Evolutionary conservation across 805 yeast species (phyloP).

Genomic region (Teunomyces kruisii): DNA sequence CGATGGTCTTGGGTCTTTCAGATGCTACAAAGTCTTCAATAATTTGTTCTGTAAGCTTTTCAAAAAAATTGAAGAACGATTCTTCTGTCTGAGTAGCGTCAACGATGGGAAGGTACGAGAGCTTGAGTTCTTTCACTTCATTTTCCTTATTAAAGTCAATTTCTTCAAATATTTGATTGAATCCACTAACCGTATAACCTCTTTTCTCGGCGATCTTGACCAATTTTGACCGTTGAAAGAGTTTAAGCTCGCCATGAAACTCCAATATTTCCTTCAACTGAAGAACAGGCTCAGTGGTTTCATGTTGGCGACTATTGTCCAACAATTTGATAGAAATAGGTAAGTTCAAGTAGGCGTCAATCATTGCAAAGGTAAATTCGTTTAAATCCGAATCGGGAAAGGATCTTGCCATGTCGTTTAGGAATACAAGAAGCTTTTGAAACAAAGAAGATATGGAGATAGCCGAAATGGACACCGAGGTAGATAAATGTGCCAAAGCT

Average conservation of each 20-base stretch:
- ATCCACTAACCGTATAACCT: constrained; percentile 20
- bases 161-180: constrained; percentile 21
- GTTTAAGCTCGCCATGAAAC: constrained; percentile 48
- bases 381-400: constrained; percentile 16
- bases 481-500: constrained; percentile 33
- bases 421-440: constrained; percentile 36
- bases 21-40: constrained; percentile 53
- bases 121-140: not conserved
- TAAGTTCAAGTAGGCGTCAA: constrained; percentile 40
- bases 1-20: constrained; percentile 62
- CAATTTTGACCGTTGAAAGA: constrained; percentile 48
- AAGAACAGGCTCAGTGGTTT: constrained; percentile 8
- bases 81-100: constrained; percentile 14
- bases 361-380: constrained; percentile 41
- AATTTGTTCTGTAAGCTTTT: constrained; percentile 55
- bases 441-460: constrained; percentile 39
- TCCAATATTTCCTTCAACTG: constrained; percentile 30
- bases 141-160: not conserved
- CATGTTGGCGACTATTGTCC: constrained; percentile 18
- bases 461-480: constrained; percentile 42
- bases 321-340: constrained; percentile 23
- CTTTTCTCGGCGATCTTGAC: constrained; percentile 21
- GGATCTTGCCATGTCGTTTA: constrained; percentile 35
- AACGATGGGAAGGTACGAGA: constrained; percentile 17
- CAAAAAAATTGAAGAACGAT: constrained; percentile 33